Conservation (phyloP, 768 basidiomycete genomes). For the Leccinum aurantiacum region DNA sequence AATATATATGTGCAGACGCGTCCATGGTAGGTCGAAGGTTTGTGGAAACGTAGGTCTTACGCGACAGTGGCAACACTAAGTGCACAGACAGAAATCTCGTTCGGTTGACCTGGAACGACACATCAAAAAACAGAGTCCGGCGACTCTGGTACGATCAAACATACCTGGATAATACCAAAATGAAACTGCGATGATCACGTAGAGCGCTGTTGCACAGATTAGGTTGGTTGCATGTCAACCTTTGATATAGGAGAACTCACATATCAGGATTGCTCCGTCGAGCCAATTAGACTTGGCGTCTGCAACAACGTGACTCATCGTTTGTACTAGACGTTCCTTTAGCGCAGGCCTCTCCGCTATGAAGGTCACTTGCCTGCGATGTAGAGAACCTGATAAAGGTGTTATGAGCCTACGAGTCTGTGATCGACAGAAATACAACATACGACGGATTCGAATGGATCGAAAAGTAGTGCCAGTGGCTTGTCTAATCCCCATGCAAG, state of each 20-base stretch:
- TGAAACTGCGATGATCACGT: conserved; percentile 66
- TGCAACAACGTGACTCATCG: conserved; percentile 77
- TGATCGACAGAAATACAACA: conserved; percentile 14
- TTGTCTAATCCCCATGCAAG: conserved; percentile 83
- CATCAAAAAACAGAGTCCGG: not conserved
- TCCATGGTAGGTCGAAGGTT: conserved; percentile 8
- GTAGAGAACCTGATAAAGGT: conserved; percentile 33
- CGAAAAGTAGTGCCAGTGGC: conserved; percentile 78
- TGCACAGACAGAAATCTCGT: conserved; percentile 18
- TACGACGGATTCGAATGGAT: conserved; percentile 83
- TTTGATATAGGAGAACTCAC: conserved; percentile 37
- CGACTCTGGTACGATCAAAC: not conserved
- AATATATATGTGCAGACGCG: not conserved
- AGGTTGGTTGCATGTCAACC: not conserved
- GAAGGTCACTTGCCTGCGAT: conserved; percentile 37
- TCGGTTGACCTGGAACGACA: conserved; percentile 25
- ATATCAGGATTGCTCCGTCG: conserved; percentile 73
- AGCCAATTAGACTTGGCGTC: conserved; percentile 87
- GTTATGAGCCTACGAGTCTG: conserved; percentile 2
- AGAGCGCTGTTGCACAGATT: conserved; percentile 47
- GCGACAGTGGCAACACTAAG: not conserved
- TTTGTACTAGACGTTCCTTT: conserved; percentile 53
- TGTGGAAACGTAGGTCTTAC: conserved; percentile 1
- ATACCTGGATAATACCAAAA: conserved; percentile 62
- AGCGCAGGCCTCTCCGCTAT: conserved; percentile 30